Percentiles rank a stretch among this genome's conserved stretches.
Conservation (phyloP, 2,329 filamentous ascomycete genomes). For the Calonectria hawksworthii region DNA sequence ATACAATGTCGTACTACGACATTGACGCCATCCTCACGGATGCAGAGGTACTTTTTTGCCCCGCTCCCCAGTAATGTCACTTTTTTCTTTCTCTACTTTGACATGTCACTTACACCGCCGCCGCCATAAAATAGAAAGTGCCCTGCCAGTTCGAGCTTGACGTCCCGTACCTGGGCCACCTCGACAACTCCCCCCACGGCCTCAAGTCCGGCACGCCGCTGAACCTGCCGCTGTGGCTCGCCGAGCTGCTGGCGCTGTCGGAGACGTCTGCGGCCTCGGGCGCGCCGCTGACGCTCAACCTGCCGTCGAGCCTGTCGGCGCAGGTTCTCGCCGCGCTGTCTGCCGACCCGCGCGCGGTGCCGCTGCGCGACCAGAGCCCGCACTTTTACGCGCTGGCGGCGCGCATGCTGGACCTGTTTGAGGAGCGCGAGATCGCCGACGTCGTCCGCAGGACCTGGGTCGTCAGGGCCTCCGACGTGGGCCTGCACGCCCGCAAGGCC, state of each 20-base stretch:
- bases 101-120: constrained; percentile 13
- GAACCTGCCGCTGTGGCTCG: constrained; percentile 92
- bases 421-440: constrained; percentile 82
- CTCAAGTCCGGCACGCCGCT: constrained; percentile 87
- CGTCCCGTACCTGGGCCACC: constrained; percentile 86
- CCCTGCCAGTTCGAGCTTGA: constrained; percentile 95
- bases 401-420: constrained; percentile 90
- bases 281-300: constrained; percentile 83
- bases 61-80: too few relatives aligned
- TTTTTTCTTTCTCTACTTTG: neutral
- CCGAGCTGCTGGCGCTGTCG: constrained; percentile 89
- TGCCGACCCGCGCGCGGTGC: constrained; percentile 88
- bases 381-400: constrained; percentile 92
- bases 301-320: constrained; percentile 82
- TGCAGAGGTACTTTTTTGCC: too few relatives aligned
- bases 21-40: constrained; percentile 88
- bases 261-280: constrained; percentile 60
- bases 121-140: constrained; percentile 76
- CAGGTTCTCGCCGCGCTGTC: constrained; percentile 91
- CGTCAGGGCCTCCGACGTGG: constrained; percentile 83
- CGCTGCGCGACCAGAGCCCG: constrained; percentile 84
- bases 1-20: constrained; percentile 82
- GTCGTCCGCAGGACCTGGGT: constrained; percentile 86
- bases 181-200: constrained; percentile 84
- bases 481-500: constrained; percentile 89